Conservation (phyloP, 306 rosid species). For the Malus sieversii region DNA sequence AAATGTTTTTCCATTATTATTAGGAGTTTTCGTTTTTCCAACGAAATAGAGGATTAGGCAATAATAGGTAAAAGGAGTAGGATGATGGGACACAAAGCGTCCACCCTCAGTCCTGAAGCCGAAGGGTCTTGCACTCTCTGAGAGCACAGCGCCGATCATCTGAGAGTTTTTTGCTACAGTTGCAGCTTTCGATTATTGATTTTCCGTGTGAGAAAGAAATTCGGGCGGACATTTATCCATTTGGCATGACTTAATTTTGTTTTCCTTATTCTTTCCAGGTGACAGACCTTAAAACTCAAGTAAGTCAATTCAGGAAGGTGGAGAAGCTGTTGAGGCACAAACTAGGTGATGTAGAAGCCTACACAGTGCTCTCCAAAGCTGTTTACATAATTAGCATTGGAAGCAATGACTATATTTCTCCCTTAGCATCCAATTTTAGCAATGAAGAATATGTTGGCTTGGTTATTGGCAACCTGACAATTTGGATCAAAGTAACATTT, state of each 20-base stretch:
- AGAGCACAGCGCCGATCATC: no score
- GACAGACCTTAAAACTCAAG: slow-evolving; percentile 35
- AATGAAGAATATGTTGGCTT: slow-evolving; percentile 18
- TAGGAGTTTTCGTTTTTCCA: no score
- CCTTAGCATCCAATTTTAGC: neutral
- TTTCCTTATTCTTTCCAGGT: slow-evolving; percentile 12
- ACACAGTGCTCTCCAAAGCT: slow-evolving; percentile 27
- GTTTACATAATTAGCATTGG: slow-evolving; percentile 34
- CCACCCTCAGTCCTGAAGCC: no score
- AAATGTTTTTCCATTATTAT: no score
- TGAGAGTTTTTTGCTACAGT: no score
- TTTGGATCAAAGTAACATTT: slow-evolving; percentile 14
- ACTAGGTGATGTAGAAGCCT: slow-evolving; percentile 29
- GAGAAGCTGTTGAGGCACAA: slow-evolving; percentile 17
- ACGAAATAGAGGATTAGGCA: no score
- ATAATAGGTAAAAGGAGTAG: no score
- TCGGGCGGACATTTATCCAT: no score
- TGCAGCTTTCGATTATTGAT: no score
- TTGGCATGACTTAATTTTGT: neutral
- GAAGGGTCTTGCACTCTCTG: no score
- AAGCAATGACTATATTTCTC: neutral
- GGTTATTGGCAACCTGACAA: slow-evolving; percentile 36
- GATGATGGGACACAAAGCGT: no score
- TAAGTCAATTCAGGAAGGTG: slow-evolving; percentile 28
- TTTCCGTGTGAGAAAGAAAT: no score